Percentiles rank a stretch among this genome's conserved stretches.
Conservation (phyloP, 345 rosid species). For the Brassica carinata region DNA sequence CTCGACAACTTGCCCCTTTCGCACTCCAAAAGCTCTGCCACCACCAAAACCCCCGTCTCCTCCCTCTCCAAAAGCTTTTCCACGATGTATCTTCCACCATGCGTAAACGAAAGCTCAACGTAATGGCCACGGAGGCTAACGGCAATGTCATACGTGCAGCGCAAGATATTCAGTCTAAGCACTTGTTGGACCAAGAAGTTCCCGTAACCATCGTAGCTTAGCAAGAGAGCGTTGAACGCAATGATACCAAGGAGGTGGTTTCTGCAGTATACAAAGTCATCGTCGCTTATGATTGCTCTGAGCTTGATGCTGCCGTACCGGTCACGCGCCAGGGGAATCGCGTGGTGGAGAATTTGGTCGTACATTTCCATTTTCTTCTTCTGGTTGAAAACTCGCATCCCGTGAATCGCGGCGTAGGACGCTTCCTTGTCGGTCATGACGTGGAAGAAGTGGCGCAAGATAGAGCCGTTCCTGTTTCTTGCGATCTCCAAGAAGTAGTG, state of each 20-base stretch:
- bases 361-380: not conserved
- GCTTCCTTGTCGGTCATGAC: not conserved
- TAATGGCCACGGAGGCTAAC: constrained; percentile 7
- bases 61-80: not conserved
- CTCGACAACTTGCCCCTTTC: not conserved
- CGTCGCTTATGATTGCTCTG: not conserved
- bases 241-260: not conserved
- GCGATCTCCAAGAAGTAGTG: not conserved
- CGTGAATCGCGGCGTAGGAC: not conserved
- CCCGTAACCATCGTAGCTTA: not conserved
- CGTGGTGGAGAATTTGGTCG: not conserved
- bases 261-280: not conserved
- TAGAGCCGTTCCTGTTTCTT: not conserved
- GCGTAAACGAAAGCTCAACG: not conserved
- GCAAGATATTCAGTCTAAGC: not conserved
- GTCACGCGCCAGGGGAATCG: not conserved
- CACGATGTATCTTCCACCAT: constrained; percentile 25
- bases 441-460: no score
- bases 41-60: not conserved
- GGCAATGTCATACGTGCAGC: not conserved
- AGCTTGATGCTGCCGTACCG: constrained; percentile 16
- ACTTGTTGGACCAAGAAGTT: not conserved
- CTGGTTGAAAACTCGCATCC: not conserved
- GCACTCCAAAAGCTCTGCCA: constrained; percentile 15
- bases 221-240: not conserved